Evolutionary conservation across 2,329 filamentous ascomycete genomes (phyloP).

Genomic region (Monosporascus cannonballus): DNA sequence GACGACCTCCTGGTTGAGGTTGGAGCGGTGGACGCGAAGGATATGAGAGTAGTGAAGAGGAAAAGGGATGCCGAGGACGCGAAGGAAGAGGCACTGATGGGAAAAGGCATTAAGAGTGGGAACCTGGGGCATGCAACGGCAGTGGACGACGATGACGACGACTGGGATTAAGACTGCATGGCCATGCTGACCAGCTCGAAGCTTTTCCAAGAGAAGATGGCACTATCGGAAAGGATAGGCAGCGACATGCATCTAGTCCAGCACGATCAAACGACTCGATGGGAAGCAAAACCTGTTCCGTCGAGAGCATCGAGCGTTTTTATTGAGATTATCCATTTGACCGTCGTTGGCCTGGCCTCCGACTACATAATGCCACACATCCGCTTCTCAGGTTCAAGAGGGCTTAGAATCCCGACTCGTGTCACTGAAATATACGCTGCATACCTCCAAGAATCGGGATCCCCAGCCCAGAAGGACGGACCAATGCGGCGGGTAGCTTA

Average conservation of each 20-base stretch:
- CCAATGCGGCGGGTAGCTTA: not conserved
- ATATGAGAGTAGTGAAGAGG: constrained; percentile 67
- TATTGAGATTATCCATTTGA: no score
- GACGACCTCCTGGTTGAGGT: constrained; percentile 77
- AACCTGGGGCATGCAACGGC: constrained; percentile 38
- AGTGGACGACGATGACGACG: constrained; percentile 45
- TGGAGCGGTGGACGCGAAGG: constrained; percentile 71
- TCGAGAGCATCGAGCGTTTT: no score
- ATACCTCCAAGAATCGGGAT: not conserved
- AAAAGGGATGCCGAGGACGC: constrained; percentile 54
- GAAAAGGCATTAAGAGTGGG: constrained; percentile 46
- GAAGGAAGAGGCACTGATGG: constrained; percentile 49
- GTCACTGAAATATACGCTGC: no score
- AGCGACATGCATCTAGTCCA: not conserved
- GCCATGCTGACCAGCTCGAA: not conserved
- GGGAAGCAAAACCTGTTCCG: no score
- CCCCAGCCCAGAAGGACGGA: not conserved
- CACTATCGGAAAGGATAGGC: not conserved
- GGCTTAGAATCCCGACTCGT: no score
- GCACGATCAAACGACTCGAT: not conserved
- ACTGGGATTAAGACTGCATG: constrained; percentile 48
- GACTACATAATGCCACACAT: no score
- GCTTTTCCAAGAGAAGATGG: not conserved
- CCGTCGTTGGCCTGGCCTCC: no score
- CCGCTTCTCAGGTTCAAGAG: no score